Base-by-base conservation (phyloP, 225 moss, liverwort and hornwort species). In the Pseudisothecium myosuroides region DNA sequence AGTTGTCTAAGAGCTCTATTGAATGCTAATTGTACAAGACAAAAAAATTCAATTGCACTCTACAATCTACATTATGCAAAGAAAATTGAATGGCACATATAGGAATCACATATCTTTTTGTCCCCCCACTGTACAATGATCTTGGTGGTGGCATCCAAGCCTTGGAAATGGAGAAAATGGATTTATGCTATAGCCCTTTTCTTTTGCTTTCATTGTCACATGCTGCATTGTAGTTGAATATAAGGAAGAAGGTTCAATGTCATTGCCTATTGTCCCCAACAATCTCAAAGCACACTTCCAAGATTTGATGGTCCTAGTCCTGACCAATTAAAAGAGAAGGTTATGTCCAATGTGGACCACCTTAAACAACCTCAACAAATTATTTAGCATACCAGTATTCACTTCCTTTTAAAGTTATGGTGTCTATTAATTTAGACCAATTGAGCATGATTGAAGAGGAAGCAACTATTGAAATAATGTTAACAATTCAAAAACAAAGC, bases 401-500 rank as follows among this genome's bases (percentile, higher is more conserved):
- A 19, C 2, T 75, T 75, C 20, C 4, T 19, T 31, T 47, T n/a
- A 32, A 49, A 36, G 22, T 54, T 34, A 52, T 76, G 14, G 14
- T 76, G 9, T 52, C 21, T 22, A 22, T 34, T 52, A 16, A 21
- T 22, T 52, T 52, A 52, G 3, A 54, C 23, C 36, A 23, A 14
- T 54, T 36, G 54, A 2, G 2, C 14, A 54, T 77, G 36, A 77
- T 31, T 54, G 36, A 76, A 76, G 36, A 54, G 0, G 13, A 54
- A 77, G 1, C 23, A 77, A 55, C 0, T 54, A 0, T 6, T 14
- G 9, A 16, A 0, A 14, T 24, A 37, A 15, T 24, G 14, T 24
- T 77, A 15, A 37, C 6, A 22, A 77, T 16, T 54, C 37, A 37
- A 77, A 31, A 54, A 77, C 37, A 77, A 55, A 55, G 24, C 12